Evolutionary conservation across 768 basidiomycete species (phyloP), one percentile per base, ranked within the genome.

Genomic region (Crassisporium funariophilum): DNA sequence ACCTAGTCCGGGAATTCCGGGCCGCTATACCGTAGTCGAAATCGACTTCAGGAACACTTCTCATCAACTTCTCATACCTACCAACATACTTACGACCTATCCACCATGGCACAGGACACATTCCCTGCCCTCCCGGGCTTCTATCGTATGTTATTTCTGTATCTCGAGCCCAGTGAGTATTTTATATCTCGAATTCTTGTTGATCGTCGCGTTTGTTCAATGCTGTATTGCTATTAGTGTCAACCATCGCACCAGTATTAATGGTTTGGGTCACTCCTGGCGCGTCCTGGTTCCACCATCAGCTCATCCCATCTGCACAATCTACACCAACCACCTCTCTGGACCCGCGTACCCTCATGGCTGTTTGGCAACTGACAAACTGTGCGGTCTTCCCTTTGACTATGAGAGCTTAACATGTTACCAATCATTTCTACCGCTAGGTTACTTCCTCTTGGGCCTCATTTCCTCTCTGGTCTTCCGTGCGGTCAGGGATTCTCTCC

Each of bases 391-490:
- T 19, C 33, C 10, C 11, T 8, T 34, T 6, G 31, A 12, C 23
- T 41, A 36, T n/a, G 25, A 33, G 27, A 4, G 31, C 35, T 21
- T 29, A 39, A 11, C 6, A 16, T 29, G 15, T 43, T 41, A 8
- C 38, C 31, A 35, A 55, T 61, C n/a, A 50, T 21, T 27, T 13
- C 24, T 45, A 34, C 13, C n/a, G 29, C 5, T 43, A 71, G 71
- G 67, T 44, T 70, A 70, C 35, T 61, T 70, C 44, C 55, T 71
- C 17, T 52, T 73, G 21, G 60, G 59, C 9, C 67, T 89, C 47
- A 73, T 86, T 31, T 84, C 84, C 4, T 77, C 81, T 2, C 58
- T 89, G 25, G 84, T 84, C 8, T 87, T 89, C 59, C 79, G 86
- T 21, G 83, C 84, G 2, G 73, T 84, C 23, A 68, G 85, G 44